Conservation (phyloP, 2,329 filamentous ascomycete species). For the Endocalyx cinctus region DNA sequence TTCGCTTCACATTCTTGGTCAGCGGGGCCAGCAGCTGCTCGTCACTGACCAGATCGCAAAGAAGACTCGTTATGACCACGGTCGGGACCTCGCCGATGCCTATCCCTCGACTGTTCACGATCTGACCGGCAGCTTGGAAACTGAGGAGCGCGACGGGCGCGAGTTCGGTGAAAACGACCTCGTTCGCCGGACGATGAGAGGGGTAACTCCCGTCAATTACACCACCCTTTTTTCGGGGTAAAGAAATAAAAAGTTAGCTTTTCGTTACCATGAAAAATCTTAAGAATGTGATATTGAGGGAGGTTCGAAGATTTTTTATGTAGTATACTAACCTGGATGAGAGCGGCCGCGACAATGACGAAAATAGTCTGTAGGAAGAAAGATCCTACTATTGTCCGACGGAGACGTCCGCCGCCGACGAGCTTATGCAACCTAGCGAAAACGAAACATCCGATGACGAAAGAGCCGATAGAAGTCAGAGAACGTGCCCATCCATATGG, state of each 20-base stretch:
- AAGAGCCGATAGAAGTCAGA: conserved; percentile 37
- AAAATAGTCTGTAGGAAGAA: conserved; percentile 23
- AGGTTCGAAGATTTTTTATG: too few species aligned
- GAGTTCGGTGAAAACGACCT: conserved; percentile 23
- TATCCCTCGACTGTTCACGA: conserved; percentile 45
- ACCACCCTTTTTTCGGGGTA: too few species aligned
- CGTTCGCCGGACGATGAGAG: conserved; percentile 15
- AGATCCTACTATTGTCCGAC: conserved; percentile 21
- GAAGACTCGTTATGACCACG: conserved; percentile 50
- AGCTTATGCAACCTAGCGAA: conserved; percentile 33
- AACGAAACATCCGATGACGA: conserved; percentile 33
- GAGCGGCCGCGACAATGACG: conserved; percentile 20
- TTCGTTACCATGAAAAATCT: too few species aligned
- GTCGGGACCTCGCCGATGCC: conserved; percentile 52
- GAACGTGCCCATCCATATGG: conserved; percentile 39
- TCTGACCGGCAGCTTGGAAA: conserved; percentile 52
- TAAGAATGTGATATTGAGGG: too few species aligned
- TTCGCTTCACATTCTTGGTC: conserved; percentile 43
- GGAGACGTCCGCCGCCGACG: conserved; percentile 21
- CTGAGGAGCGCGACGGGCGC: conserved; percentile 43
- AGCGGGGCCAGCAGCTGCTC: conserved; percentile 39
- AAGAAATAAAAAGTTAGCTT: too few species aligned
- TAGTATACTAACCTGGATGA: too few species aligned
- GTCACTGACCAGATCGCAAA: conserved; percentile 51
- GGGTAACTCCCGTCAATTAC: conserved; percentile 24